Evolutionary conservation across 129 eudicot genomes (phyloP), one percentile per base, ranked within the genome.

Genomic region (Sambucus nigra): DNA sequence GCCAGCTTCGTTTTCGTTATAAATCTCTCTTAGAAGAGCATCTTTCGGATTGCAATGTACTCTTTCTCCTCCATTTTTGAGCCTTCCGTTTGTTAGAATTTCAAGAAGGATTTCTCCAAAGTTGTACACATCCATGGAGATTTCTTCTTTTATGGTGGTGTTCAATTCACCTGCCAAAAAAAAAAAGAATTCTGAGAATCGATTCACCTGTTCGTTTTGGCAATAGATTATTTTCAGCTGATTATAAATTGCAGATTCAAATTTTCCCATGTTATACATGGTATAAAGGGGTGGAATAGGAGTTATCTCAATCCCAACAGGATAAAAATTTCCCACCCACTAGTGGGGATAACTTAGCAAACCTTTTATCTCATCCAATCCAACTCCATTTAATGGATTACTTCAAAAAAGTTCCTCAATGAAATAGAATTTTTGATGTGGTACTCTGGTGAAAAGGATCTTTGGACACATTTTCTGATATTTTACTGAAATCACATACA

Each of bases 41-140:
- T 81, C 95, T 39, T 60, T 74, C 17, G 82, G 70, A 41, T 68
- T 73, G 46, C 49, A 70, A 21, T 58, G 60, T 4, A 61, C 18
- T 53, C 60, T 74, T 49, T 38, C 55, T 58, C 75, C 77, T 47
- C 74, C 86, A 61, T 72, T 77, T 66, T 55, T 69, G 57, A 75
- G 48, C 70, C 70, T 80, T 5, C 99, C 95, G 42, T 82, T 75
- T 19, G 87, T 76, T 49, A 86, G 65, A 27, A 80, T 70, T 66
- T 91, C 89, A 41, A 91, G 59, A 44, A 77, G 63, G 5, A 85
- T 25, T 69, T 73, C 79, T 17, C 99, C 99, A 26, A 86, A 91
- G 69, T 56, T 73, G 67, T 65, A 74, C n/a, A 91, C 63, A 57
- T 91, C 98, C 45, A 47, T 72, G 44, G 51, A 40, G 4, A 81